Base-by-base conservation (phyloP, 2,329 filamentous ascomycete species). In the Cladophialophora bantiana region DNA sequence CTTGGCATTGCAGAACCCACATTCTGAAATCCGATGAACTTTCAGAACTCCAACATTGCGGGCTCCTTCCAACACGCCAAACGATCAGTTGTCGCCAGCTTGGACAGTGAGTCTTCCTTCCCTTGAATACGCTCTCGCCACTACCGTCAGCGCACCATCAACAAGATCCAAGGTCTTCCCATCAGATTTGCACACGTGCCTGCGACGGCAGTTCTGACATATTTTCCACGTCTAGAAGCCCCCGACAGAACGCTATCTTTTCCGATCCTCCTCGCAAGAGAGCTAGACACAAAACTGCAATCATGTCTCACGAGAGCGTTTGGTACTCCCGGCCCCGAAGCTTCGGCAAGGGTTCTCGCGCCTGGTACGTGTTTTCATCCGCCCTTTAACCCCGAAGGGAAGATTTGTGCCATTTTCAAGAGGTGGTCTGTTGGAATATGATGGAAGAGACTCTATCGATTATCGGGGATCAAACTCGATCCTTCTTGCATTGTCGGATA, bases 301-400 rank as follows among this genome's bases (percentile, higher is more conserved):
- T 79, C 80, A 92, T 92, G 89, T 89, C 89, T 84, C 90, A 92
- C 93, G 94, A 98, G 88, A 93, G 91, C 81, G 93, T 98, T 86
- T 99, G 94, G 94, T 97, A 96, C 90, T 97, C 93, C 80, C 94
- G 95, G 83, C 95, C 95, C 81, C 91, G 94, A 84, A 93, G 84
- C 62, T 74, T 58, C 59, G 73, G 73, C 68, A 74, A 74, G 70
- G 73, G 73, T 48, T 59, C 73, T 56, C 74, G 75, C 35, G 57
- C 60, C 31, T 77, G 75, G 73, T 75, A 75, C 32, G 71, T 70
- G 42, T 58, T 36, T 26, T 35, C 13, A 59, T 2, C 34, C 54
- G 31, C 12, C 6, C 32, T 18, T 9, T 12, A 36, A 18, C 26
- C 32, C 32, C 34, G 13, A 26, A n/a, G 9, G 32, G 26, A 54